Base-by-base conservation (phyloP, 1,284 basidiomycete genomes). In the Schizophyllum commune region DNA sequence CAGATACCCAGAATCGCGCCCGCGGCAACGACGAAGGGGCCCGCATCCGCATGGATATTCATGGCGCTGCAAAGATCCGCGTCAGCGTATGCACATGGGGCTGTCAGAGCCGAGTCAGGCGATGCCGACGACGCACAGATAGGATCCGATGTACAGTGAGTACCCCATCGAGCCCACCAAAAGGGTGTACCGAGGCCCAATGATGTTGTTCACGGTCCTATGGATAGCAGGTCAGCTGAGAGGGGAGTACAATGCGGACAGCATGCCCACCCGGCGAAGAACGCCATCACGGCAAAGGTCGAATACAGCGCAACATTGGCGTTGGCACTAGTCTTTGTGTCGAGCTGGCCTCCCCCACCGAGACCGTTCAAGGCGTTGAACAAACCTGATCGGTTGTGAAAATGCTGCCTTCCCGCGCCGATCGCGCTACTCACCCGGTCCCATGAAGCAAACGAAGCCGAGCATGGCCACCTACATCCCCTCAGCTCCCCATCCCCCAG, bases 1-100 rank as follows among this genome's bases (percentile, higher is more conserved):
- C 90, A 93, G 58, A 93, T 68, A 55, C 93, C 93, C 17, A 95
- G 85, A 62, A 94, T 75, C 32, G 90, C 90, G 34, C 92, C 93
- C 0, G 91, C 81, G 32, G 79, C 83, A 65, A 94, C 86, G 59
- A 90, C 86, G 67, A 91, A 92, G 27, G 75, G 76, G 56, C 79
- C 78, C 9, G 83, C 81, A 57, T 77, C 70, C 7, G 79, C 74
- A 66, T 89, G 86, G 58, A 90, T 86, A 67, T 91, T 90, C 65
- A 85, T 74, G 15, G 79, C 83, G 19, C 88, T 89, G 51, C 34
- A 54, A 52, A 56, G 47, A 55, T 32, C 15, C 17, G 21, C 20
- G 13, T 17, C 13, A 60, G 32, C 53, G 19, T 55, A 21, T 55
- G 53, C 20, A 55, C 6, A 61, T 47, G 27, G 17, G 4, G n/a